Evolutionary conservation across 2,329 filamentous ascomycete genomes (phyloP).

Genomic region (Talaromyces amestolkiae): DNA sequence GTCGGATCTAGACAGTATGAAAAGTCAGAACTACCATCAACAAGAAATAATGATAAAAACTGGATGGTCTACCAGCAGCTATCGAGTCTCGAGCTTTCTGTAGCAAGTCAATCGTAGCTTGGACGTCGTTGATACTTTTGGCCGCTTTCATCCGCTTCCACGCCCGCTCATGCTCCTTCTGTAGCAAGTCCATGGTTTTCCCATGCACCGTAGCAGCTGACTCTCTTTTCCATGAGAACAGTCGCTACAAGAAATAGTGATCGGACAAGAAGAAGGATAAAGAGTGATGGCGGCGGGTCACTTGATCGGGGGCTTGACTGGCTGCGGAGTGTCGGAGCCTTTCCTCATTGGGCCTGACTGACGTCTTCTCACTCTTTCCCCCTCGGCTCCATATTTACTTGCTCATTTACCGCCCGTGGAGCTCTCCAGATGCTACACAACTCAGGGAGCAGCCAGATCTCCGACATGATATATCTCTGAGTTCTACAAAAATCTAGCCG

Average conservation of each 20-base stretch:
- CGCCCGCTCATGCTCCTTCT: constrained; percentile 72
- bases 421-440: neutral
- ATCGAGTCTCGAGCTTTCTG: constrained; percentile 71
- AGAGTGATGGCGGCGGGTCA: constrained; percentile 7
- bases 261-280: neutral
- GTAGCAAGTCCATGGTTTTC: constrained; percentile 60
- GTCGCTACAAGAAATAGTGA: neutral
- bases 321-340: neutral
- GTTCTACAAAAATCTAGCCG: neutral
- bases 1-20: constrained; percentile 57
- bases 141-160: constrained; percentile 67
- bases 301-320: neutral
- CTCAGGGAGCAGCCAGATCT: neutral
- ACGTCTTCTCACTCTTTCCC: constrained; percentile 1
- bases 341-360: constrained; percentile 3
- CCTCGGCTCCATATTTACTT: constrained; percentile 3
- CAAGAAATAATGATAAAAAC: neutral
- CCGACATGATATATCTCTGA: neutral
- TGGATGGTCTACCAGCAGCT: constrained; percentile 57
- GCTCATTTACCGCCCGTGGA: neutral
- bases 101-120: constrained; percentile 76
- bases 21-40: neutral
- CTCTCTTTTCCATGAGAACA: constrained; percentile 5
- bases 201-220: constrained; percentile 8
- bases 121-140: constrained; percentile 73